Evolutionary conservation across 163 green algal species (phyloP).

Genomic region (Scenedesmus sp.): DNA sequence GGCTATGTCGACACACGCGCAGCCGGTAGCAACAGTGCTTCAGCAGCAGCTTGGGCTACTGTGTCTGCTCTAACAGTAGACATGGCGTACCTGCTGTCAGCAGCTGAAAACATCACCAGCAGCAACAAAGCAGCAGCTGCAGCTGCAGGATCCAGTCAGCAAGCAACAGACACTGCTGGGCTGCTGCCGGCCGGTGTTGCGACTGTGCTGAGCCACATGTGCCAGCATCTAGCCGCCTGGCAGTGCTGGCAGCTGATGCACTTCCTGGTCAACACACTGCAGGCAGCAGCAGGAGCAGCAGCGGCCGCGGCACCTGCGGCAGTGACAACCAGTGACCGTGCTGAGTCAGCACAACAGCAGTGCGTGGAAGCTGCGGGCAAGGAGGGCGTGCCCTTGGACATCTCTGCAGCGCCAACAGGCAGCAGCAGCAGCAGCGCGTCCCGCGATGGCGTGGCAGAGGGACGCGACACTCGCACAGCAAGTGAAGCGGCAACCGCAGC

Average conservation of each 20-base stretch:
- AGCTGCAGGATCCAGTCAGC: neutral
- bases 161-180: neutral
- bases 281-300: neutral
- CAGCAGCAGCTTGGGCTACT: neutral
- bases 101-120: neutral
- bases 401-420: neutral
- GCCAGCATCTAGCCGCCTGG: neutral
- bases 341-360: neutral
- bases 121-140: neutral
- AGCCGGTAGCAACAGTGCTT: neutral
- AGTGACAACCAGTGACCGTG: no score
- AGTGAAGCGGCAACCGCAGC: no score
- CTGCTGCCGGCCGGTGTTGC: constrained; percentile 8
- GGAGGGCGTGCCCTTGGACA: neutral
- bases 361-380: no score
- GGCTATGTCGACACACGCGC: neutral
- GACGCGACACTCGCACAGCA: no score
- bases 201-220: neutral
- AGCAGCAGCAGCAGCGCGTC: neutral
- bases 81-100: neutral
- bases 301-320: neutral
- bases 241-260: constrained; percentile 24
- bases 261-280: neutral
- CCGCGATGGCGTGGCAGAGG: no score
- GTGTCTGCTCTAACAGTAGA: neutral